Base-by-base conservation (phyloP, 192 early-diverging fungal genomes). In the Mortierella hygrophila region DNA sequence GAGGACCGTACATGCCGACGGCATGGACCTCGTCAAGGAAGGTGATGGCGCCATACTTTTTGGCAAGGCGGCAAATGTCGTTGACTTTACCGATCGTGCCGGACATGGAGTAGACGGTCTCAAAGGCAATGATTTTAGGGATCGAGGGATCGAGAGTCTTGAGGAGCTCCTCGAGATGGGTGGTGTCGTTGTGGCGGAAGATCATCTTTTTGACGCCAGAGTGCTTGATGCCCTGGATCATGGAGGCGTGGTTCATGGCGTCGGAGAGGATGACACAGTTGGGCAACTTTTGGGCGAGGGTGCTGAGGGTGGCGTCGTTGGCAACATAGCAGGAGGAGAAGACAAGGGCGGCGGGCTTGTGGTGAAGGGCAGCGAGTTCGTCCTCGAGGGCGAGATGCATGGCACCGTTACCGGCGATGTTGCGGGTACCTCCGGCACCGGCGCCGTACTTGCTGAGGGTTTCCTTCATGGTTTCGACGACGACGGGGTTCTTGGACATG, bases 261-360 rank as follows among this genome's bases (percentile, higher is more conserved):
- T 99, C 98, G 65, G 97, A 98, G 78, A 99, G 97, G 88, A 99
- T 98, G 21, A 98, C 94, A 88, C 97, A 98, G 38, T 92, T 94
- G 68, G 98, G 98, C 81, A 99, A 89, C 83, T 97, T 95, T 60
- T 92, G 88, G 74, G 95, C 96, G 71, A 99, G 89, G 37, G 97
- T 98, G 70, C 95, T 94, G 55, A 99, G 87, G n/a, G 97, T 97
- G 54, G 97, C 97, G 82, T 99, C 98, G 90, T 99, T 99, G 83
- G 98, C 98, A 5, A 99, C 98, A 89, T 97, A 99, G 92, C 98
- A 99, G 68, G 97, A 98, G 23, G 98, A 97, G 81, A 99, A 99
- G 60, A 99, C 97, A 16, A 99, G 91, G 41, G 97, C 98, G 5
- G 94, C 93, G 57, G 94, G 92, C 88, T 97, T 99, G 85, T 95